Base-by-base conservation (phyloP, 208 protist species). In the Kentomonas sorsogonicus region DNA sequence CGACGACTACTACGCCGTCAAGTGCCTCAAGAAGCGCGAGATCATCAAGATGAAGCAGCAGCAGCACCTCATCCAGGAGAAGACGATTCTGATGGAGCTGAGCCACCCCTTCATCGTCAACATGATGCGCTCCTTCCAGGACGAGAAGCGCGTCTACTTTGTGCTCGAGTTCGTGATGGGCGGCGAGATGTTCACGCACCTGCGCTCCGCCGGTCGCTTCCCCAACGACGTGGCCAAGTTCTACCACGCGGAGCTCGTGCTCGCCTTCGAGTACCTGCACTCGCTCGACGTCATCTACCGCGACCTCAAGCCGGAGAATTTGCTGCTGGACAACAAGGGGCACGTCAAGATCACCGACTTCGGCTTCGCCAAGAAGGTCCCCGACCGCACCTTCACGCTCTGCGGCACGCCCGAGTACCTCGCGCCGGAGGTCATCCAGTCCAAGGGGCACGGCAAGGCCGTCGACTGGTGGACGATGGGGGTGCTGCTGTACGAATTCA, bases 391-490 rank as follows among this genome's bases (percentile, higher is more conserved):
- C 30, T 93, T 89, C 69, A 94, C 90, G 48, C 70, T 93, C 31
- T 96, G 90, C 65, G 90, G 90, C 31, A 94, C 90, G 36, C 86
- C 90, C 31, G 82, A 86, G 52, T 95, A 91, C 69, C 72, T 95
- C 41, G 85, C 96, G 20, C 91, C 95, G 25, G 93, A 98, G 77
- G 88, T 98, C 61, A 79, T 98, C 20, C 69, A 86, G 64, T 86
- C 83, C 45, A 88, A 93, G 54, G 89, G 86, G 0, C 93, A 98
- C 71, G 93, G 93, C 16, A 98, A 97, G 74, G 88, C 91, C 27
- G 94, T 98, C 26, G 97, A 99, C 77, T 98, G 94, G 95, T 99
- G 97, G 97, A 86, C 83, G 45, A 92, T 97, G 66, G 97, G 97
- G 40, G 89, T 97, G 40, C 60, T 98, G 33, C 64, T 98, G 36